Evolutionary conservation across 1,284 basidiomycete genomes (phyloP), one percentile per base, ranked within the genome.

Genomic region (Ceratobasidium sp.): DNA sequence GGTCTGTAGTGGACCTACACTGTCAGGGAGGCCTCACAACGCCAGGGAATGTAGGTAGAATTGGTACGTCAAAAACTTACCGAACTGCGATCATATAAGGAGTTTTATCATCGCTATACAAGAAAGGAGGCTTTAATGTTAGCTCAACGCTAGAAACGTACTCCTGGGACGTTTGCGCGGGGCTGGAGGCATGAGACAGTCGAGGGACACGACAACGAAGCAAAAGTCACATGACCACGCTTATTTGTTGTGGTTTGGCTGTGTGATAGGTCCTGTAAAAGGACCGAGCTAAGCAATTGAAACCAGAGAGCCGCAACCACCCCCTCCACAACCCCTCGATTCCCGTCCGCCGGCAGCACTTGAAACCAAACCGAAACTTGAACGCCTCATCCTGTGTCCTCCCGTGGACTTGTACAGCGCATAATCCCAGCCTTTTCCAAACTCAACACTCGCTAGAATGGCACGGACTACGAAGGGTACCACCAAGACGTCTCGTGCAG

Each of bases 251-350:
- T 75, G 8, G 22, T 65, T 46, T 75, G 71, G 44, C 61, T 32
- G 37, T 51, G 22, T 52, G n/a, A 9, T 52, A 44, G 43, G 46
- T 46, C 44, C 71, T 65, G 61, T 65, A 65, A 75, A 75, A 61
- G 71, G 46, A 52, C 43, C 61, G 59, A 61, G 56, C 69, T 64
- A 49, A 46, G 34, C 56, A 52, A 56, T 75, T 52, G 59, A 62
- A 62, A 40, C 59, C 59, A 62, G 29, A 71, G 54, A 71, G 69
- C 59, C 69, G 56, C 69, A 57, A 70, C 69, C 71, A 65, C 71
- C 61, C 65, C 51, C 71, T 75, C 62, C 25, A 34, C 22, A 54
- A 75, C 49, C 25, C 25, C 61, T 54, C 61, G 62, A 56, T 15
- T 70, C 49, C 9, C 49, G 43, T 75, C 71, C 62, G 49, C n/a